Percentiles rank a stretch among this genome's conserved stretches.
phyloP scores from a whole-genome alignment of 441 rosid species.

The Capsella rubella region DNA sequence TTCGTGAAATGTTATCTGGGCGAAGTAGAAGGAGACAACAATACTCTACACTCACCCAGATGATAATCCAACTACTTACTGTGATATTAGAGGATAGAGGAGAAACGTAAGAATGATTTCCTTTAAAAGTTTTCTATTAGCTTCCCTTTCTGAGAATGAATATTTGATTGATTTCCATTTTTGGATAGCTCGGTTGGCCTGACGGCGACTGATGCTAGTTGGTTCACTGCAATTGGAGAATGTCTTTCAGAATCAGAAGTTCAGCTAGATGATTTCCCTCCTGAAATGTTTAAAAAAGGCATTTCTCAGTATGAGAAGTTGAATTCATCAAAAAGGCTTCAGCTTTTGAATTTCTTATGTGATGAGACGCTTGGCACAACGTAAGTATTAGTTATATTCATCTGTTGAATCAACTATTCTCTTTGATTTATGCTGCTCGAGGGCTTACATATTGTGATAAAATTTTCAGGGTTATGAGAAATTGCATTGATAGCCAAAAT shows the following conservation, averaged over 20 bases:
- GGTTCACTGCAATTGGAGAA: slow-evolving; percentile 51
- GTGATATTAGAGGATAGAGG: slow-evolving; percentile 46
- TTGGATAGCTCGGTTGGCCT: slow-evolving; percentile 31
- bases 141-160: slow-evolving; percentile 8
- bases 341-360: slow-evolving; percentile 58
- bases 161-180: slow-evolving; percentile 9
- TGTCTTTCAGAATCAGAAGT: slow-evolving; percentile 44
- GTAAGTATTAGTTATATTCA: slow-evolving; percentile 55
- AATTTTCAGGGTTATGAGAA: slow-evolving; percentile 57
- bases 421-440: slow-evolving; percentile 20
- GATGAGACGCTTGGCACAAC: slow-evolving; percentile 72
- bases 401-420: neutral
- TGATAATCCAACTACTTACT: slow-evolving; percentile 51
- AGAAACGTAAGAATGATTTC: slow-evolving; percentile 45
- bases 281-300: slow-evolving; percentile 42
- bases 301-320: slow-evolving; percentile 46
- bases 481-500: slow-evolving; percentile 67
- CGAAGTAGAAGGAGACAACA: slow-evolving; percentile 45
- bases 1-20: slow-evolving; percentile 50
- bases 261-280: slow-evolving; percentile 40
- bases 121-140: slow-evolving; percentile 7
- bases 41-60: slow-evolving; percentile 48
- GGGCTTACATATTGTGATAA: neutral
- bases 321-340: slow-evolving; percentile 49
- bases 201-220: slow-evolving; percentile 41